Base-by-base conservation (phyloP, 176 grass and related monocot species). In the Oryza nivara region DNA sequence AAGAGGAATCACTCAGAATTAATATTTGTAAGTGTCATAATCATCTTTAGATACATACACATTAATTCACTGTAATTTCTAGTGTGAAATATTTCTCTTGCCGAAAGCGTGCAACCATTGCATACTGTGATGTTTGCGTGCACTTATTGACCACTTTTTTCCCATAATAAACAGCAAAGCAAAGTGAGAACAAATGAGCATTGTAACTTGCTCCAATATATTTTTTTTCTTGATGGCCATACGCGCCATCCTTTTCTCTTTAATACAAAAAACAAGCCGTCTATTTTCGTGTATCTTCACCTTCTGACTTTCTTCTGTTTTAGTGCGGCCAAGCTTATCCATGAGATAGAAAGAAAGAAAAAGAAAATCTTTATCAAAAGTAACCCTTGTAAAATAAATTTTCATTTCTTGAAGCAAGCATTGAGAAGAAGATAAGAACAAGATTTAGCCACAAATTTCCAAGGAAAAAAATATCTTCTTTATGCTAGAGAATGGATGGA, bases 311-410 rank as follows among this genome's bases (percentile, higher is more conserved):
- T 26, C 17, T 32, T 64, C 61, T 60, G 45, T 64, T 41, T 22
- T 84, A 86, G 73, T 84, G 87, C 64, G 64, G 41, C 58, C 80
- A 66, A 76, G 75, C 83, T 89, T 92, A 86, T 92, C 87, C 30
- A 65, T 1, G 20, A 51, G 36, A 63, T 16, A 65, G 32, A 30
- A 30, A 79, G 9, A 66, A 6, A 77, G 10, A 46, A 5, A 68
- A 7, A 85, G 2, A 85, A 85, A 23, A 85, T 44, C 41, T 75
- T 67, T 77, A 56, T 63, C 74, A 82, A 68, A 78, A 87, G 78
- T 74, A 80, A 86, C 6, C 70, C 61, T 32, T 13, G 67, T 66
- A 83, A 78, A 12, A 86, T 75, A 17, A 9, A 9, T 25, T 51
- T 86, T 70, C 44, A 14, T 69, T 16, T 66, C 67, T 68, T 34